phyloP scores from a whole-genome alignment of 2,329 filamentous ascomycete species.

The Pleurostoma richardsiae region DNA sequence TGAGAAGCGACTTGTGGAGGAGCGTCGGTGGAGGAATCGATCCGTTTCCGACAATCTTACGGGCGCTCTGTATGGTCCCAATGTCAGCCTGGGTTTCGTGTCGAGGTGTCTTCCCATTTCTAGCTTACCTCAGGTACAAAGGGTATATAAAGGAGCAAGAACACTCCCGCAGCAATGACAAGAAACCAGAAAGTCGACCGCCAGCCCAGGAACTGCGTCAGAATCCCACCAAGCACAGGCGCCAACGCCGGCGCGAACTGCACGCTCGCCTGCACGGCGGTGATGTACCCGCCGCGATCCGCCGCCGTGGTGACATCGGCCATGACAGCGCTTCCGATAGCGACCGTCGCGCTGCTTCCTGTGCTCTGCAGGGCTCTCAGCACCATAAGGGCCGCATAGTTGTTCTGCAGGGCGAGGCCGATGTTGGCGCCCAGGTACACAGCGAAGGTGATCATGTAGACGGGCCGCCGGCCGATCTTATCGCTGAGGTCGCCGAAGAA shows the following conservation, averaged over 20 bases:
- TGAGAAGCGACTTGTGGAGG: slow-evolving; percentile 14
- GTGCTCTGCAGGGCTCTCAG: slow-evolving; percentile 45
- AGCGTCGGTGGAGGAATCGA: slow-evolving; percentile 26
- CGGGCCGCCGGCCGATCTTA: slow-evolving; percentile 38
- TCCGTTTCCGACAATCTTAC: slow-evolving; percentile 40
- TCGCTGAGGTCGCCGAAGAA: slow-evolving; percentile 48
- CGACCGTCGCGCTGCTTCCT: slow-evolving; percentile 49
- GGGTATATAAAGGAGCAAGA: slow-evolving; percentile 37
- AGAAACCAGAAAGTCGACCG: slow-evolving; percentile 52
- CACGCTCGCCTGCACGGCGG: slow-evolving; percentile 34
- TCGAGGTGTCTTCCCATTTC: background rate
- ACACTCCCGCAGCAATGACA: slow-evolving; percentile 31
- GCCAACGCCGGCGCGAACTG: slow-evolving; percentile 35
- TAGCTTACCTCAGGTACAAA: slow-evolving; percentile 16
- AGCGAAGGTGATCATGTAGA: slow-evolving; percentile 39
- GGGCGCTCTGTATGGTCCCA: slow-evolving; percentile 21
- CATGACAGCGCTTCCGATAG: slow-evolving; percentile 47
- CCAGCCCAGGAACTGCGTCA: slow-evolving; percentile 48
- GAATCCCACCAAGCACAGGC: slow-evolving; percentile 47
- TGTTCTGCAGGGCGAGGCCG: slow-evolving; percentile 35
- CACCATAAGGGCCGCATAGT: slow-evolving; percentile 37
- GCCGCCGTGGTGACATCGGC: slow-evolving; percentile 51
- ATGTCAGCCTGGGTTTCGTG: background rate
- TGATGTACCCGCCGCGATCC: slow-evolving; percentile 52
- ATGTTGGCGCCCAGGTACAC: slow-evolving; percentile 41